Base-by-base conservation (phyloP, 2,329 filamentous ascomycete genomes). In the Xylariales sp. region DNA sequence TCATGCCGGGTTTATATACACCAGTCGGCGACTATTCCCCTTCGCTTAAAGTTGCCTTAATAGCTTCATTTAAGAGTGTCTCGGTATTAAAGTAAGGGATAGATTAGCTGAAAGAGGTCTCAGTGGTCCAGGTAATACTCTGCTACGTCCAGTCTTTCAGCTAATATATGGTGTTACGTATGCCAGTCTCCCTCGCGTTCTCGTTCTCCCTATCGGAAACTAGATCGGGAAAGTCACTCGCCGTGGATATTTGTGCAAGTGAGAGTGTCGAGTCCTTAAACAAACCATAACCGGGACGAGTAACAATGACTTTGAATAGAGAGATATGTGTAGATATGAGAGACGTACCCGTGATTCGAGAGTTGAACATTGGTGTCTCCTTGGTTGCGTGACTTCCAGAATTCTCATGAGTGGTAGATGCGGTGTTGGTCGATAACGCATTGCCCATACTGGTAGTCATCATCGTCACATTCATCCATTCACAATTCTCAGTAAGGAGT, bases 201-300 rank as follows among this genome's bases (percentile, higher is more conserved):
- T 23, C 23, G 23, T 58, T 64, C 23, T 72, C 69, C 2, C 43
- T 61, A 56, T 74, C 70, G 1, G 70, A 69, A 46, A 72, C 14
- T 9, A 74, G 64, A 60, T 71, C 73, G 4, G 67, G 69, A 16
- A 68, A 67, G 49, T 71, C 64, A 30, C 23, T 48, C 36, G 64
- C 67, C 23, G 60, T 58, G 14, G 64, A 61, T 41, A 62, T 23
- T 18, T 63, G 52, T 8, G 45, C 52, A 34, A 64, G 64, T 30
- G 69, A 68, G 55, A 45, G 67, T 28, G 32, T 54, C 30, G 69
- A 71, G 58, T 53, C 65, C 69, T 75, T 73, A 28, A 58, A 36
- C 45, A 72, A 63, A 69, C 75, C 74, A 43, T 69, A 67, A 34
- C 6, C 12, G 8, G 36, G 8, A 43, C 23, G 18, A 39, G 43